Base-by-base conservation (phyloP, 768 basidiomycete species). In the Rubroboletus pulcherrimus region DNA sequence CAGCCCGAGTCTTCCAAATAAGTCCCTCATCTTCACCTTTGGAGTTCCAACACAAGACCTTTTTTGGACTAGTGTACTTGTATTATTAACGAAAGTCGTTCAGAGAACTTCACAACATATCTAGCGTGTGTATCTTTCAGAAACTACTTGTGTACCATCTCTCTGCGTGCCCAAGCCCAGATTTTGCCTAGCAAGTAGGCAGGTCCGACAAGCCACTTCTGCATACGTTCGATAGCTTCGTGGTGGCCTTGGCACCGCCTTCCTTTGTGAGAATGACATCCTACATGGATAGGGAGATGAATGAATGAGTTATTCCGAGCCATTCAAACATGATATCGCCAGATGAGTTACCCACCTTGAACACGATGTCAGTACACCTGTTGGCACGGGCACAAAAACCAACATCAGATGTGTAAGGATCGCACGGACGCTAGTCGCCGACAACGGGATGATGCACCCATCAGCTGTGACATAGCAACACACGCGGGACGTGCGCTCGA, bases 1-100 rank as follows among this genome's bases (percentile, higher is more conserved):
- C 49, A 63, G 41, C 30, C 65, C 19, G 43, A 62, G 46, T 5
- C 58, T 35, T 45, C 65, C 5, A 41, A 63, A 44, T 53, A 55
- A 43, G 17, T 38, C 7, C 17, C 40, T 26, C 17, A 15, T n/a
- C 38, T 41, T 35, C 24, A 52, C 37, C 29, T 14, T 15, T 14
- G 29, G 4, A 51, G 15, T 39, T 30, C 37, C 21, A 24, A 24
- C 12, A 11, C 21, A 8, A 44, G 29, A 15, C 6, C 5, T 11
- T 15, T 14, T 26, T 44, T 31, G 39, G 30, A 47, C 14, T 38
- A 12, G 15, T 54, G 49, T 65, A 58, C 37, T 57, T 43, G 54
- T 63, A 60, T 21, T 9, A 51, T 44, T 41, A 46, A 37, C 34
- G 24, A 46, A 55, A 53, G 56, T 53, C 42, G 15, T 30, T 40